Conservation (phyloP, 352 stramenopile species). For the Stramenopiles sp. region DNA sequence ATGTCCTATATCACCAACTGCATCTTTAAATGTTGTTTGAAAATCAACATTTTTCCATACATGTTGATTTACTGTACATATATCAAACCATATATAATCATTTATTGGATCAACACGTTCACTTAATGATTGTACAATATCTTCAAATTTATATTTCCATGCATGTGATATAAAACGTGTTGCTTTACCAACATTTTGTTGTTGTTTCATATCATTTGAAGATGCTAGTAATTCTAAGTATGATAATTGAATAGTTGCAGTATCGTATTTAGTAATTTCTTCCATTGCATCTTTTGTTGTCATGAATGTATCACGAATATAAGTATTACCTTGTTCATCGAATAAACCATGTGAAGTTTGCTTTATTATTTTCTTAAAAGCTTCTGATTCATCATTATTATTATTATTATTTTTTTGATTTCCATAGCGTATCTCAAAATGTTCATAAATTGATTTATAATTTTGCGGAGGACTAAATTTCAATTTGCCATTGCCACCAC, state of each 20-base stretch:
- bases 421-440: neutral
- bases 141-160: constrained; percentile 14
- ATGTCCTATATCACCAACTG: constrained; percentile 11
- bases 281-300: too few species aligned
- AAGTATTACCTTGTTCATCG: too few species aligned
- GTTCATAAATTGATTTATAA: constrained; percentile 1
- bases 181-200: neutral
- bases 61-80: constrained; percentile 13
- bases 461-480: neutral
- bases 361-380: too few species aligned
- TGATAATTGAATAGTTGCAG: too few species aligned
- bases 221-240: too few species aligned
- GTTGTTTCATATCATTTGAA: too few species aligned
- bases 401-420: too few species aligned
- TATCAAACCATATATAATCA: constrained; percentile 15
- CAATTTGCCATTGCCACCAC: neutral
- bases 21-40: constrained; percentile 13
- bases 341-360: too few species aligned
- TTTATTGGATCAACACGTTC: neutral
- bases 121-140: constrained; percentile 10
- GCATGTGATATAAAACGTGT: constrained; percentile 15
- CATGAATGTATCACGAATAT: too few species aligned
- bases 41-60: constrained; percentile 10
- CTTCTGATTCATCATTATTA: too few species aligned
- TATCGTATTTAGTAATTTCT: too few species aligned